A percentile compares a stretch with the other conserved stretches of the same genome.
These are phyloP conservation scores for Sclerotinia spermophila DNA, from an alignment of 2,329 filamentous ascomycete genomes.

Conservation along the genomic window DNA sequence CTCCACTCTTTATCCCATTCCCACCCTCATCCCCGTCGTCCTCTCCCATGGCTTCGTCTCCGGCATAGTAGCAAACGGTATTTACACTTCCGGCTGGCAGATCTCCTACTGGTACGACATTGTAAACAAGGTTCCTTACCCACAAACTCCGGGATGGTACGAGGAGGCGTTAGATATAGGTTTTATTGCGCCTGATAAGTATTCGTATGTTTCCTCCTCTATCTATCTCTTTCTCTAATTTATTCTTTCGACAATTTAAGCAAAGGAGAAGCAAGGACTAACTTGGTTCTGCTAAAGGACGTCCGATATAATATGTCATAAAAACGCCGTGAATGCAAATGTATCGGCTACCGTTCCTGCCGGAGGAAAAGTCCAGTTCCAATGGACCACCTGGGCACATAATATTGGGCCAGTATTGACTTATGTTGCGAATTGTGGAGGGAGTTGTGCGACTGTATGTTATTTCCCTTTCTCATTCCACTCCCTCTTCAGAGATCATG, in stretches of 20 bases:
- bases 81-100: constrained; percentile 31
- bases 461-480: no score
- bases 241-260: rapidly evolving
- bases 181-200: constrained; percentile 47
- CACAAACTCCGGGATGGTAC: constrained; percentile 40
- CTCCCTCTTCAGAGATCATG: no score
- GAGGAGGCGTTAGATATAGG: constrained; percentile 48
- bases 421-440: constrained; percentile 36
- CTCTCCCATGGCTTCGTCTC: constrained; percentile 44
- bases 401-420: constrained; percentile 41
- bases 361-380: constrained; percentile 45
- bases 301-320: constrained; percentile 50
- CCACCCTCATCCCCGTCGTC: background rate
- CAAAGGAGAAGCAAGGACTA: background rate
- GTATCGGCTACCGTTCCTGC: constrained; percentile 44
- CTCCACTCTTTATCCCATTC: background rate
- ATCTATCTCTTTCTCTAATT: no score
- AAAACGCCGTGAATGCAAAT: constrained; percentile 41
- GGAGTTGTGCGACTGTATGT: constrained; percentile 39
- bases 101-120: constrained; percentile 35
- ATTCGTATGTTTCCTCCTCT: constrained; percentile 26
- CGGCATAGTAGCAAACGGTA: constrained; percentile 45
- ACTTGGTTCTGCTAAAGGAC: constrained; percentile 3
- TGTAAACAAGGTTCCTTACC: constrained; percentile 25
- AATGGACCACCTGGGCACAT: constrained; percentile 50